Base-by-base conservation (phyloP, 768 basidiomycete genomes). In the Boletus speciosus region DNA sequence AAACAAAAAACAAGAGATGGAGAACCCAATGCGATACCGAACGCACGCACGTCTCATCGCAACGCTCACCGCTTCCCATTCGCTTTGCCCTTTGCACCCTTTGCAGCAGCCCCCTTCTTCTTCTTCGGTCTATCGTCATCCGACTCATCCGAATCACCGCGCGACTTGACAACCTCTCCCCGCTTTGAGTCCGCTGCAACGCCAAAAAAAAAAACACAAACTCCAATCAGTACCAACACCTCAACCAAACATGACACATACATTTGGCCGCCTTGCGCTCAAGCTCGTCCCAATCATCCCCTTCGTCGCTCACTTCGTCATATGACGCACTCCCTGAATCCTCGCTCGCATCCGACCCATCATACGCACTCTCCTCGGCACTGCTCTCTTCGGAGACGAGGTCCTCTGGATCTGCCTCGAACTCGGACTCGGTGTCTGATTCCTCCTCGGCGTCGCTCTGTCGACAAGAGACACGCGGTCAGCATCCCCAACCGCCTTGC, bases 281-380 rank as follows among this genome's bases (percentile, higher is more conserved):
- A 35, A 97, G 76, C 70, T 93, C 93, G 64, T 97, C 95, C 96
- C 96, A 99, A 63, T 96, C 94, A 50, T 95, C 92, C 10, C 93
- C 86, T 51, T 86, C 84, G 49, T 88, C 85, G 54, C 86, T 88
- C 27, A 78, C 82, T 14, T 76, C 78, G 6, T 73, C 79, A 40
- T 72, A 91, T 47, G 88, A 90, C 16, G 70, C 88, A 60, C 81
- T 84, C 35, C 77, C 88, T 45, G 83, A 83, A 44, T 84, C 79
- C 0, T 72, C 77, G 65, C 77, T 80, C 8, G 74, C 81, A 56
- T 80, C 74, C 14, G 74, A 77, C n/a, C 73, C 81, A 60, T 77
- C 76, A 49, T 76, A 81, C 35, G 63, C 84, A 63, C 82, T 85
- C 38, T 74, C 85, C 38, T 79, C 82, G 16, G 74, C 81, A 37